phyloP scores from a whole-genome alignment of 331 rosid species.

The Phaseolus coccineus region DNA sequence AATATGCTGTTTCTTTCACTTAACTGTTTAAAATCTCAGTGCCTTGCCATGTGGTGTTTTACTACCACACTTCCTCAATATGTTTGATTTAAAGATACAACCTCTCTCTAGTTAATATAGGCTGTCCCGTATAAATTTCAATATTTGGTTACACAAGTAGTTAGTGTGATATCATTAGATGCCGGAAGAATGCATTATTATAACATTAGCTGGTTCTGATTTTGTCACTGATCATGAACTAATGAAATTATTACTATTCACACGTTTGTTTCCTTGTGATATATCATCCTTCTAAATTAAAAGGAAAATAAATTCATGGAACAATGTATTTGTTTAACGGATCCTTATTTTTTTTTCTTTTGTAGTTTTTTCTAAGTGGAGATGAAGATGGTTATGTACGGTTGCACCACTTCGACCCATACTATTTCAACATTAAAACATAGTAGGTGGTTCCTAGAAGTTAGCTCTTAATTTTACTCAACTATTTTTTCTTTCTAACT shows the following conservation, averaged over 20 bases:
- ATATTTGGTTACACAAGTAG: background rate
- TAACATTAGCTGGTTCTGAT: background rate
- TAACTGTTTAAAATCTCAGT: background rate
- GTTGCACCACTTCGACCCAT: slow-evolving; percentile 86
- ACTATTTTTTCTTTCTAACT: background rate
- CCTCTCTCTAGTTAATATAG: background rate
- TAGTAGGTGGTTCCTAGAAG: slow-evolving; percentile 47
- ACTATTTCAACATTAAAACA: slow-evolving; percentile 85
- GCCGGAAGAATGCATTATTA: background rate
- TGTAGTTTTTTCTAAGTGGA: slow-evolving; percentile 90
- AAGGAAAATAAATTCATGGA: background rate
- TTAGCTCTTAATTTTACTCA: slow-evolving; percentile 25
- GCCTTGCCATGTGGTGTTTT: background rate
- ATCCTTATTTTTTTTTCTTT: background rate
- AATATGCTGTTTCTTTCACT: background rate
- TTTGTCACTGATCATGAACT: background rate
- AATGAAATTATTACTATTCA: background rate
- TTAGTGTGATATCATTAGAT: background rate
- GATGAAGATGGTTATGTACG: slow-evolving; percentile 97
- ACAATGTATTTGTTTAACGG: background rate
- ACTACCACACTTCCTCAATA: background rate
- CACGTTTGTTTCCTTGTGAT: background rate
- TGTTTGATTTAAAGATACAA: background rate
- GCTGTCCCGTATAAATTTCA: background rate
- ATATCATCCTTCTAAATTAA: background rate